Evolutionary conservation across 208 protist genomes (phyloP).

Genomic region (Acanthamoeba polyphaga): DNA sequence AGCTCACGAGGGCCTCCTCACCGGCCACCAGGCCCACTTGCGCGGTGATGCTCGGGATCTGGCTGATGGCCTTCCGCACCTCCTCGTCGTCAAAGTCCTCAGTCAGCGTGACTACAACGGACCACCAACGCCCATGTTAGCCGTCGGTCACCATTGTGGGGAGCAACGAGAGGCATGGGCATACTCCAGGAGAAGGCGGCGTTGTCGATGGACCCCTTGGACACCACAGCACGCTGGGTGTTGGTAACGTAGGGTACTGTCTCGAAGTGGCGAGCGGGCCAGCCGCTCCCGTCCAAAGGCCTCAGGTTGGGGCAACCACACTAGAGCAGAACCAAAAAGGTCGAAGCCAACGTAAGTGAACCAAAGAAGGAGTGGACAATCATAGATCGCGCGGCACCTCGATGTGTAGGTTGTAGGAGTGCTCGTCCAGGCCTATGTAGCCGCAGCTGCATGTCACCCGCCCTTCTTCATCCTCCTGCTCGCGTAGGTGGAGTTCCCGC

Average conservation of each 20-base stretch:
- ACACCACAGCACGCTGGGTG: constrained; percentile 31
- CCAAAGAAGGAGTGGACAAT: neutral
- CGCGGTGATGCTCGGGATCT: neutral
- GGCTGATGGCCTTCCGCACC: neutral
- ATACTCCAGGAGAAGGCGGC: constrained; percentile 38
- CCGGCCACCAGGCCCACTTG: neutral
- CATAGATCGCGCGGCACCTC: neutral
- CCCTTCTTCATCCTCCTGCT: neutral
- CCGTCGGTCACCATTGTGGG: neutral
- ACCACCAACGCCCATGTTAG: neutral
- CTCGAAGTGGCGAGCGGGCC: constrained; percentile 54
- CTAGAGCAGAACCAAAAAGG: no score
- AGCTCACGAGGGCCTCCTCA: neutral
- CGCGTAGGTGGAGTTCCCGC: neutral
- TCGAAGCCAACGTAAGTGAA: neutral
- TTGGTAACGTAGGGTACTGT: constrained; percentile 37
- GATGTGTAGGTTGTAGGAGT: constrained; percentile 52
- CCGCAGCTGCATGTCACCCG: neutral
- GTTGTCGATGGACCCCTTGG: constrained; percentile 27
- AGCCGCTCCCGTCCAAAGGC: constrained; percentile 16
- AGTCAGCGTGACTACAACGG: neutral
- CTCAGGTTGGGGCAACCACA: neutral
- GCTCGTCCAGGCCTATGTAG: neutral
- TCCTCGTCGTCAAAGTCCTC: constrained; percentile 5
- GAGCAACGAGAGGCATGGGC: neutral